Evolutionary conservation across 306 rosid genomes (phyloP), one percentile per base, ranked within the genome.

Genomic region (Urtica urens): DNA sequence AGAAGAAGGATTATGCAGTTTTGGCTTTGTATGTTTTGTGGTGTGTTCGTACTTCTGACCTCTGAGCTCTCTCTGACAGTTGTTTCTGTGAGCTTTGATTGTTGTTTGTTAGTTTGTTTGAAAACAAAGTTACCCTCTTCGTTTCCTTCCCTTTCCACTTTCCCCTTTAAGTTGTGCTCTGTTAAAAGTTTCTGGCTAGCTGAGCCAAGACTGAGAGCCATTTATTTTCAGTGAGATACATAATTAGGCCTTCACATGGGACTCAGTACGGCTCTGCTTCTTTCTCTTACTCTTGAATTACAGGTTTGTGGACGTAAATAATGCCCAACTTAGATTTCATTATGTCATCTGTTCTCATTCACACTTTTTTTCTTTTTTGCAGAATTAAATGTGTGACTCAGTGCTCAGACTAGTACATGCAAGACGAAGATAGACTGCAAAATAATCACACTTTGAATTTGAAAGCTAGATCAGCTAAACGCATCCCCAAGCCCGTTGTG

Each of bases 251-350:
- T 31, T 60, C 73, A 55, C 64, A 49, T 56, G 69, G 50, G 55
- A 37, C 40, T 14, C n/a, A 22, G 55, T 63, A 69, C 66, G 16
- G 30, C 22, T 49, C 58, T 60, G 50, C 46, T 38, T 24, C 30
- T 51, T 26, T 15, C 46, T 41, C 11, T 41, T 40, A 18, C 37
- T 58, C 37, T 30, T 23, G 20, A 19, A 6, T 20, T 18, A 41
- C 23, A 42, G 21, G 27, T 55, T 28, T 40, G 46, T n/a, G 24
- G 53, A 46, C 38, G 14, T 22, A 23, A 22, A 46, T 22, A 19
- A 38, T 47, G 56, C 39, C 31, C 46, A 23, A 49, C 58, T 23
- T 57, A 49, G 73, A 60, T 55, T 48, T 46, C 30, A 28, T 52
- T 65, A 21, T 52, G 55, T 51, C 39, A 31, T 63, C 42, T 12